phyloP scores from a whole-genome alignment of 1,284 basidiomycete species.

The Naganishia albida region DNA sequence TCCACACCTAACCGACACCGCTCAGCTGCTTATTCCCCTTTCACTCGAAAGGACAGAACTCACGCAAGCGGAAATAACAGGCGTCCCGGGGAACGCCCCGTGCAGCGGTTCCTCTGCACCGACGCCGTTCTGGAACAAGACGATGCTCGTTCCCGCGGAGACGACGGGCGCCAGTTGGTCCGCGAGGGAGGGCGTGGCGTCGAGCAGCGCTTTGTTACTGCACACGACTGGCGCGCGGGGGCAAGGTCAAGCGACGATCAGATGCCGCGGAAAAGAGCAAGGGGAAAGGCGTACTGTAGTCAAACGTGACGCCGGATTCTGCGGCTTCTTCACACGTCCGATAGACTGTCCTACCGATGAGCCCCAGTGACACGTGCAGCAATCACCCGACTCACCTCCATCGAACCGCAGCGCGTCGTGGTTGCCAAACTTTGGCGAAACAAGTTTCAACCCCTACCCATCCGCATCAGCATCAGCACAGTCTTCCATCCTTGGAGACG shows the following conservation, averaged over 20 bases:
- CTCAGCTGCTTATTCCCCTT: neutral
- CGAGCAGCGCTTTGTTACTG: constrained; percentile 54
- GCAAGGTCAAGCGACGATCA: neutral
- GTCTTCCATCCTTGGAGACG: constrained; percentile 20
- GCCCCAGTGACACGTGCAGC: too few species aligned
- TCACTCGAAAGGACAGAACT: neutral
- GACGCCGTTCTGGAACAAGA: constrained; percentile 59
- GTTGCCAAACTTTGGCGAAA: constrained; percentile 47
- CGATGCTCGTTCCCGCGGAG: constrained; percentile 49
- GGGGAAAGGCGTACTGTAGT: constrained; percentile 41
- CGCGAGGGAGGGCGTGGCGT: constrained; percentile 47
- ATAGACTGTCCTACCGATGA: constrained; percentile 42
- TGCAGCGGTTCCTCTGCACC: constrained; percentile 57
- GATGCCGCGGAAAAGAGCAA: constrained; percentile 28
- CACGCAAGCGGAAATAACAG: constrained; percentile 56
- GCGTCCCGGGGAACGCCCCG: constrained; percentile 52
- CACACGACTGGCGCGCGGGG: constrained; percentile 43
- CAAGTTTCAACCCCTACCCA: constrained; percentile 44
- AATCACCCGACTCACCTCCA: constrained; percentile 49
- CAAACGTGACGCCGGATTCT: constrained; percentile 43
- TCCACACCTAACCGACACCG: constrained; percentile 44
- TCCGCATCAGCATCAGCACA: constrained; percentile 27
- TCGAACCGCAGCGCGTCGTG: constrained; percentile 46
- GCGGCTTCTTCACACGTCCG: constrained; percentile 48
- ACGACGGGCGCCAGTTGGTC: constrained; percentile 49